Conservation (phyloP, 225 moss, liverwort and hornwort species). For the Antitrichia curtipendula region DNA sequence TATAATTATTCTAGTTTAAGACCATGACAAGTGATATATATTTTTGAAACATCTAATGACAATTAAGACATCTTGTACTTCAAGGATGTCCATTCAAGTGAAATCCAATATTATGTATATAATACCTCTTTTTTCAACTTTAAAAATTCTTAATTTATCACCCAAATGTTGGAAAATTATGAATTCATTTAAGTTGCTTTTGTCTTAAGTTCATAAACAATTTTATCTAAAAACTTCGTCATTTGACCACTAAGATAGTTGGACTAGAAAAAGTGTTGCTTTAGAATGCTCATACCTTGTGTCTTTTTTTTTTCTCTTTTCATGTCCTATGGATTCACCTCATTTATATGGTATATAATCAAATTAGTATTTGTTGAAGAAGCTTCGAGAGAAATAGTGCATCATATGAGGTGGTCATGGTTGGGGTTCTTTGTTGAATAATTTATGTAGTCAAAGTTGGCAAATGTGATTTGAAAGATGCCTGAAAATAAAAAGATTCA, state of each 20-base stretch:
- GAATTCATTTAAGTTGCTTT: not conserved
- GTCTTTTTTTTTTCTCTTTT: not conserved
- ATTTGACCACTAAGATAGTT: not conserved
- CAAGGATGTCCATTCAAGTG: not conserved
- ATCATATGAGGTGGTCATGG: fast-evolving
- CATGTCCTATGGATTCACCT: not conserved
- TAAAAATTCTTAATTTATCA: not conserved
- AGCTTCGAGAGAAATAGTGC: not conserved
- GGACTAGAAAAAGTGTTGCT: not conserved
- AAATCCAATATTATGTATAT: not conserved
- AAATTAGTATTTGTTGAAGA: not conserved
- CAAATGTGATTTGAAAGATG: not conserved
- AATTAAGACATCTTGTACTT: not conserved
- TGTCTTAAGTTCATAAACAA: not conserved
- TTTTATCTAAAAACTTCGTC: not conserved
- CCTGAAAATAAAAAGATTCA: not conserved
- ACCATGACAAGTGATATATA: no score
- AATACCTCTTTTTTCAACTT: not conserved
- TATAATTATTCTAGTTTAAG: no score
- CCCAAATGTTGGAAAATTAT: not conserved
- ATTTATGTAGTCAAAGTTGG: not conserved
- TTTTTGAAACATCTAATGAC: not conserved
- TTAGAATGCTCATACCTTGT: no score
- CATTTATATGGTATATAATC: not conserved
- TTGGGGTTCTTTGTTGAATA: not conserved